These are phyloP conservation scores for Corniculantispora saksenae DNA, from an alignment of 2,329 filamentous ascomycete genomes.

Conservation along the genomic window DNA sequence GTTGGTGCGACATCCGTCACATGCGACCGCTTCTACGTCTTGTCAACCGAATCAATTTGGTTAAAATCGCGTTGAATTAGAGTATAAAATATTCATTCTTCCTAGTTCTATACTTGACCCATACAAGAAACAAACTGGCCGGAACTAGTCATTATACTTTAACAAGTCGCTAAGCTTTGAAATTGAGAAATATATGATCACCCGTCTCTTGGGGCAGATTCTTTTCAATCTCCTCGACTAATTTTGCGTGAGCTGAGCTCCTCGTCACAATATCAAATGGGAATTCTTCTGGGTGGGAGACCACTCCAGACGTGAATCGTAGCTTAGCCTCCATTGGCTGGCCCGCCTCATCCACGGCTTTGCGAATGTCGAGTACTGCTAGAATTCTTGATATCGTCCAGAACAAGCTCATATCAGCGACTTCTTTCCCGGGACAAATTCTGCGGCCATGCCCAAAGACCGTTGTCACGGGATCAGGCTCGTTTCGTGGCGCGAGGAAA, in stretches of 20 bases:
- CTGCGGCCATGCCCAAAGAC: conserved; percentile 41
- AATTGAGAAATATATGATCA: not conserved
- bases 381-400: conserved; percentile 42
- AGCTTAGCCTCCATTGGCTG: not conserved
- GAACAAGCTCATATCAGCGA: conserved; percentile 35
- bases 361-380: conserved; percentile 42
- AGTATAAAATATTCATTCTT: no score
- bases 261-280: not conserved
- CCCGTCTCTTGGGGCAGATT: not conserved
- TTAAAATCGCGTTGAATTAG: no score
- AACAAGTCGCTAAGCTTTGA: not conserved
- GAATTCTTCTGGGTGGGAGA: not conserved
- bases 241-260: not conserved
- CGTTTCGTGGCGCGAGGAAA: conserved; percentile 30
- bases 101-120: no score
- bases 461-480: conserved; percentile 29
- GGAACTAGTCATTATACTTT: no score
- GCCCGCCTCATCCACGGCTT: not conserved
- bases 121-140: no score
- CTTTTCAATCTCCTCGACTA: not conserved
- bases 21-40: no score
- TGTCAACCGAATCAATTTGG: no score
- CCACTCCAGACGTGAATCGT: not conserved
- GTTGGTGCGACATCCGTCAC: no score
- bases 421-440: conserved; percentile 34